These are phyloP conservation scores for Adansonia digitata DNA, from an alignment of 345 rosid genomes.

Conservation along the genomic window DNA sequence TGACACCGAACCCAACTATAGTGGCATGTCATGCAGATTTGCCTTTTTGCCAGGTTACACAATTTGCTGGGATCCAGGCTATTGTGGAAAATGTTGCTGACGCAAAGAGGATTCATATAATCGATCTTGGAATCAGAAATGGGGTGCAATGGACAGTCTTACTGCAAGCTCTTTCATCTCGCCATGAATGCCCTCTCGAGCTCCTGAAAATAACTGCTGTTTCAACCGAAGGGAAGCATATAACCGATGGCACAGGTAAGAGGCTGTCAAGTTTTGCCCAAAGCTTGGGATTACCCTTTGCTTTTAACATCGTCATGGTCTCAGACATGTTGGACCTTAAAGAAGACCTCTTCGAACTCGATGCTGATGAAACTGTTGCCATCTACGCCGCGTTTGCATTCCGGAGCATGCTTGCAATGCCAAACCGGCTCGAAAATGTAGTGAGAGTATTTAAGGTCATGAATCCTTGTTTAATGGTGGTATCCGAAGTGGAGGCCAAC, in stretches of 20 bases:
- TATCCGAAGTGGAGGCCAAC: constrained; percentile 38
- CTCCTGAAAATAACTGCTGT: constrained; percentile 45
- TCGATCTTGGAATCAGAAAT: constrained; percentile 29
- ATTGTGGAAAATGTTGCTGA: constrained; percentile 36
- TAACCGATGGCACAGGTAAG: constrained; percentile 33
- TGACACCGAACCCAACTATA: neutral
- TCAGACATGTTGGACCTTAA: constrained; percentile 37
- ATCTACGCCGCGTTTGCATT: constrained; percentile 19
- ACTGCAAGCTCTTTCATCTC: constrained; percentile 46
- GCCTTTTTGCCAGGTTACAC: constrained; percentile 31
- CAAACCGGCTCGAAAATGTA: constrained; percentile 30
- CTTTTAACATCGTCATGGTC: constrained; percentile 32
- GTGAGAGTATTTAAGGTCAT: constrained; percentile 32
- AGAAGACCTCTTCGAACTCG: constrained; percentile 31
- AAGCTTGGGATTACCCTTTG: constrained; percentile 33
- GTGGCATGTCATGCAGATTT: constrained; percentile 28
- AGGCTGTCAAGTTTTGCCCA: constrained; percentile 35
- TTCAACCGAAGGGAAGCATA: constrained; percentile 17
- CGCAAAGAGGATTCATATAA: constrained; percentile 38
- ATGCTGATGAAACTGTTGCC: constrained; percentile 30
- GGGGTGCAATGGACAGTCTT: constrained; percentile 43
- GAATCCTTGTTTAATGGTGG: constrained; percentile 37
- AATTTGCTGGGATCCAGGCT: constrained; percentile 43
- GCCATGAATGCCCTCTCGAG: constrained; percentile 24
- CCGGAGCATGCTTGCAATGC: constrained; percentile 19